Evolutionary conservation across 2,329 filamentous ascomycete genomes (phyloP), one percentile per base, ranked within the genome.

Genomic region (Epichloe scottii): DNA sequence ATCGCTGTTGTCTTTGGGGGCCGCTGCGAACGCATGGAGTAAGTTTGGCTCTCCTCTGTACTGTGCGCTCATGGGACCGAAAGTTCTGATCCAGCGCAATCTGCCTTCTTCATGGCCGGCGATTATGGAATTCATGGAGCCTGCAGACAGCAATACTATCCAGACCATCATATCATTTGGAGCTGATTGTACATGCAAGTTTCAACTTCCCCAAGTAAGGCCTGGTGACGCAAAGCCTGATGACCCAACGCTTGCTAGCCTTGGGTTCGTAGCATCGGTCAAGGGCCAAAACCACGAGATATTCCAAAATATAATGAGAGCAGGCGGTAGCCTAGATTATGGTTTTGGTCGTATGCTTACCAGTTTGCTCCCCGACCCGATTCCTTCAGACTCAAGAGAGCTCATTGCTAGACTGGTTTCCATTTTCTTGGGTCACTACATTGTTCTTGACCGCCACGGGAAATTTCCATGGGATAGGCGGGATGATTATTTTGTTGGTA

Each of bases 51-150:
- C 62, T 5, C 63, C 68, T 12, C 50, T 68, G 3, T 66, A 62
- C 45, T 69, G 66, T 40, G 62, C 66, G 6, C 55, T 70, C 2
- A 54, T 66, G 3, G 68, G 68, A 1, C 58, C 59, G 5, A 54
- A 57, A 26, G 61, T 62, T 2, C 55, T 66, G 1, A 43, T 49
- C 1, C 56, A 53, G 5, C 50, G 54, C 3, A 41, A 30, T 39
- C 4, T 48, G 58, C 17, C 58, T 56, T 12, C 55, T 49, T 17
- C 52, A 47, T n/a, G 59, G 59, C 21, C 34, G 8, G 5, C 14
- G 11, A 30, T 49, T 1, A 21, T 49, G 6, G 23, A 12, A 4
- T 2, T 5, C 11, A 48, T 54, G 23, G 44, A 50, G 39, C 50
- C 50, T 30, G 40, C 45, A 3, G 39, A 38, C 33, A 11, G 21